Conservation (phyloP, 2,329 filamentous ascomycete species). For the Fusarium torulosum region DNA sequence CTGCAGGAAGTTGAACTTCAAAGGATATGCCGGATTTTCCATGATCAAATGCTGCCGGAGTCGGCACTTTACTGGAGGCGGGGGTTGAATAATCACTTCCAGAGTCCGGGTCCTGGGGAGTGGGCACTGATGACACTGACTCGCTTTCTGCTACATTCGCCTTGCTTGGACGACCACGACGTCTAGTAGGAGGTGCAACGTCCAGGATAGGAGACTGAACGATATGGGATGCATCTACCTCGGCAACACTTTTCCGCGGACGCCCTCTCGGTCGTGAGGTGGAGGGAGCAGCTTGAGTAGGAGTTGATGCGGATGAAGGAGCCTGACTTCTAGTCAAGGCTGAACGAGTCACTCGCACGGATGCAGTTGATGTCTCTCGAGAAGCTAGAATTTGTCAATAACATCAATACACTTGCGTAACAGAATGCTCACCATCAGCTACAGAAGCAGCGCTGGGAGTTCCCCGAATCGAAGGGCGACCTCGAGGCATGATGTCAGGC, state of each 20-base stretch:
- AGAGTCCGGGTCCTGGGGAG: constrained; percentile 49
- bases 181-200: constrained; percentile 20
- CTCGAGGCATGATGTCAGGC: constrained; percentile 48
- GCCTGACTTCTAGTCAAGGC: constrained; percentile 37
- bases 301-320: constrained; percentile 17
- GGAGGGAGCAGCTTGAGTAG: neutral
- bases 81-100: constrained; percentile 54
- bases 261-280: constrained; percentile 42
- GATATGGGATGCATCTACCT: constrained; percentile 14
- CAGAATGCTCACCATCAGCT: constrained; percentile 33
- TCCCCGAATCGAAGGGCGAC: constrained; percentile 46
- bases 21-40: constrained; percentile 42
- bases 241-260: constrained; percentile 38
- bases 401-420: neutral
- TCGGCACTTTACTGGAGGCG: constrained; percentile 55
- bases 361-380: constrained; percentile 29
- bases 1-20: constrained; percentile 50
- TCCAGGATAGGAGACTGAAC: constrained; percentile 7
- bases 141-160: constrained; percentile 41
- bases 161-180: constrained; percentile 39
- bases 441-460: constrained; percentile 31
- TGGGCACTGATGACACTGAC: constrained; percentile 52
- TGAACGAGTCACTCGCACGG: constrained; percentile 48
- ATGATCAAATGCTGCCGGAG: constrained; percentile 48
- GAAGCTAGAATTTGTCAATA: constrained; percentile 34